Evolutionary conservation across 2,329 filamentous ascomycete genomes (phyloP).

Genomic region (Fusarium tuaranense): DNA sequence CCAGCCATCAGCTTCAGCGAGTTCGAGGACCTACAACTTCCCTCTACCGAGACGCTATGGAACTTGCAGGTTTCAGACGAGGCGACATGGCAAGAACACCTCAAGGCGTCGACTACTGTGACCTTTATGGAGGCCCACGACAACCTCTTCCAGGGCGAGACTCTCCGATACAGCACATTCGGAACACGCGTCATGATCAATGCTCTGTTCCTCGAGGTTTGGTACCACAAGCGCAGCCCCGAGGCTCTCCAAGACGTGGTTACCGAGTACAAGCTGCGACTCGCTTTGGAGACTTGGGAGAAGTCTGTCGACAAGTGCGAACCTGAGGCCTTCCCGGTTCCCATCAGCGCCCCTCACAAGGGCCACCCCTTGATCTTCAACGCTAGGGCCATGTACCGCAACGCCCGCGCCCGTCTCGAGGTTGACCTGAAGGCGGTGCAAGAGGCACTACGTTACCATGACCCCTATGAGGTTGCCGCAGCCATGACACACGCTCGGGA

Average conservation of each 20-base stretch:
- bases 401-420: conserved; percentile 90
- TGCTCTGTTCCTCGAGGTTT: conserved; percentile 96
- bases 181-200: conserved; percentile 99
- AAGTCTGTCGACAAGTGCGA: conserved; percentile 94
- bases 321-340: conserved; percentile 87
- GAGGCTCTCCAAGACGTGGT: conserved; percentile 97
- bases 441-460: conserved; percentile 95
- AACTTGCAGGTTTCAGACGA: conserved; percentile 86
- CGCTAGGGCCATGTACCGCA: conserved; percentile 95
- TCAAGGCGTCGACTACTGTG: conserved; percentile 77
- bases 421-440: conserved; percentile 97
- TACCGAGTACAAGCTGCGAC: conserved; percentile 95
- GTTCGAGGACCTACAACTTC: conserved; percentile 91
- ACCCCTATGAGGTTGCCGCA: conserved; percentile 95
- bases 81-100: conserved; percentile 83
- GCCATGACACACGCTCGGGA: conserved; percentile 96
- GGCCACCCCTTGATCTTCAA: conserved; percentile 98
- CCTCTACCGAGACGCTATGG: conserved; percentile 95
- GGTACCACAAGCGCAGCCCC: conserved; percentile 99
- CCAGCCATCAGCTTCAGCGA: conserved; percentile 98
- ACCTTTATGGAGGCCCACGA: conserved; percentile 96
- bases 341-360: conserved; percentile 93
- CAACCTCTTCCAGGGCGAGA: conserved; percentile 93
- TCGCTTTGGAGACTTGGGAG: conserved; percentile 98
- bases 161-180: conserved; percentile 93